A percentile compares a stretch with the other conserved stretches of the same genome.
These are phyloP conservation scores for Podospora didyma DNA, from an alignment of 495 filamentous ascomycete genomes.

Conservation along the genomic window DNA sequence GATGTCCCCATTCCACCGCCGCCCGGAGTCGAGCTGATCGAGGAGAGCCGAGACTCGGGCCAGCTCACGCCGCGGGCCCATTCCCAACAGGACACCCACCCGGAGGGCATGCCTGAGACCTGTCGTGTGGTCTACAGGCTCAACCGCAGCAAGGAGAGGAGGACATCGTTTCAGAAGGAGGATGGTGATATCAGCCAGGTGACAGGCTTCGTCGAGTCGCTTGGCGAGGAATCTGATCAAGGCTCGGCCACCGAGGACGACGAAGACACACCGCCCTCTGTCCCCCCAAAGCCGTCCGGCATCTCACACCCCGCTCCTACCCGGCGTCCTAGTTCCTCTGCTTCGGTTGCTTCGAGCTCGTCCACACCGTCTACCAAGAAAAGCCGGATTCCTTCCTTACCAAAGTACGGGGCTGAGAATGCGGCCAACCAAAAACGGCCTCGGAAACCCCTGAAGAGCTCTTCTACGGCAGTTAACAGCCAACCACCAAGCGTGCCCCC, in stretches of 20 bases:
- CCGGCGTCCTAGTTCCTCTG: slow-evolving; percentile 11
- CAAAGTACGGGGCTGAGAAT: slow-evolving; percentile 22
- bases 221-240: slow-evolving; percentile 20
- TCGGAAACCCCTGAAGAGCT: slow-evolving; percentile 27
- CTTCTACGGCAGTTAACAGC: slow-evolving; percentile 14
- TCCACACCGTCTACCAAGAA: slow-evolving; percentile 5
- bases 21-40: slow-evolving; percentile 62
- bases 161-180: slow-evolving; percentile 31
- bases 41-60: slow-evolving; percentile 34
- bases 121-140: slow-evolving; percentile 25
- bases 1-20: slow-evolving; percentile 58
- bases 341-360: slow-evolving; percentile 10
- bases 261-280: slow-evolving; percentile 18
- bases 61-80: background rate
- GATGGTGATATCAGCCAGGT: slow-evolving; percentile 29
- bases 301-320: background rate
- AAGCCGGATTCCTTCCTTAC: slow-evolving; percentile 7
- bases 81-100: background rate
- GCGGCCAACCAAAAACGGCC: slow-evolving; percentile 44
- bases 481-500: slow-evolving; percentile 15
- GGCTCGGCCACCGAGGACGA: slow-evolving; percentile 5
- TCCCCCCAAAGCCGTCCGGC: slow-evolving; percentile 20
- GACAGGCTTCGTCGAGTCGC: slow-evolving; percentile 20
- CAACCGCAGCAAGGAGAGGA: slow-evolving; percentile 35
- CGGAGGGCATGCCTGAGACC: slow-evolving; percentile 3